Evolutionary conservation across 768 basidiomycete species (phyloP), one percentile per base, ranked within the genome.

Genomic region (Cystofilobasidium macerans): DNA sequence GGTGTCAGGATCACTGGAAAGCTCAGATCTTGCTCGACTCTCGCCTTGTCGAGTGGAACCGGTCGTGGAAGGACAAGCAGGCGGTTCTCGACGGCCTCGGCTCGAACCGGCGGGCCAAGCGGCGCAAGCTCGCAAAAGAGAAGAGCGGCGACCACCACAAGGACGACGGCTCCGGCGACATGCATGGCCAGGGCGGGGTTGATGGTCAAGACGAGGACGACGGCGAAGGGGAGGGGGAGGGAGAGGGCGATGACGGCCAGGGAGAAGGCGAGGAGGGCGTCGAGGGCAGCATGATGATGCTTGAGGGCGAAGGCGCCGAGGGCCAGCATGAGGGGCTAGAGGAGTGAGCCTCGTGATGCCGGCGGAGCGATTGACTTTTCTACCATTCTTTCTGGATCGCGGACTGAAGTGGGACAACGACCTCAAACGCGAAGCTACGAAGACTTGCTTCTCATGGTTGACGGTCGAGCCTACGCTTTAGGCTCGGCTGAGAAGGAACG

Each of bases 1-100:
- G 58, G 58, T 60, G 58, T 30, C 35, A 60, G 58, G 43, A 60
- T 40, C 38, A 60, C n/a, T 60, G 58, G 58, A 60, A 60, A 40
- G 58, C 58, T 28, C 38, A 42, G 26, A 45, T 60, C 58, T 26
- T 60, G 58, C 43, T 60, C 26, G 58, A 60, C 20, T 60, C 58
- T 14, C 38, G 58, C 20, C 43, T 60, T 4, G 58, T 60, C 38
- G 58, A 60, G 36, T 60, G 58, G 58, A 60, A 60, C 58, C 38
- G 58, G 20, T 40, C 58, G 16, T 60, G 58, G 58, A 40, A 45
- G 43, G 58, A 60, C 26, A 60, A 60, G 38, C 38, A 60, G 51
- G 30, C 30, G 7, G 51, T n/a, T 2, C 18, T n/a, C 11, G 51
- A 54, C 28, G 51, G 51, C 18, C 26, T 32, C 51, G n/a, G 51